Percentiles rank a stretch among this genome's conserved stretches.
Evolutionary conservation across 352 stramenopile species (phyloP).

Genomic region (Phytophthora agathidicida): DNA sequence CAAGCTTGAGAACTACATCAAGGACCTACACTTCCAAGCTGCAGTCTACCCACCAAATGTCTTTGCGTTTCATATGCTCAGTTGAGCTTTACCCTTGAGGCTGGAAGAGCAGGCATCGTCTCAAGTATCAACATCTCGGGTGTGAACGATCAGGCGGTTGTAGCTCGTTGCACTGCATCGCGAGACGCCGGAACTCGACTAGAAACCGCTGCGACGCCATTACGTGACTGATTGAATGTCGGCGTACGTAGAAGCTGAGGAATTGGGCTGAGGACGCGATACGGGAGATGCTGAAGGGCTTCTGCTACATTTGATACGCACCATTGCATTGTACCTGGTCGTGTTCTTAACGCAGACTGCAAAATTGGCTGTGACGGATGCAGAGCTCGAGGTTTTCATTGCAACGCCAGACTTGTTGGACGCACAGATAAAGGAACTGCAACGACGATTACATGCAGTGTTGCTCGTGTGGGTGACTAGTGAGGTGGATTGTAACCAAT

Average conservation of each 20-base stretch:
- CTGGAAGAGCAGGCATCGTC: conserved; percentile 15
- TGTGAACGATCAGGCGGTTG: conserved; percentile 4
- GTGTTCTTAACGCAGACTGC: conserved; percentile 53
- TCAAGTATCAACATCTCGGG: conserved; percentile 11
- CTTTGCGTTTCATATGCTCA: conserved; percentile 19
- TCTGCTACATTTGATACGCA: conserved; percentile 68
- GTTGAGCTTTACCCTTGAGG: conserved; percentile 9
- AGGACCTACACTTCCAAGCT: too few species aligned
- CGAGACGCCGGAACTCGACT: neutral
- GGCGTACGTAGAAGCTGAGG: conserved; percentile 4
- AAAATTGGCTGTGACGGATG: conserved; percentile 38
- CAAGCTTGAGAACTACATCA: too few species aligned
- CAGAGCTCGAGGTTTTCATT: conserved; percentile 32
- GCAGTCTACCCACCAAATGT: conserved; percentile 25
- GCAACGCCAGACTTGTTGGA: conserved; percentile 39
- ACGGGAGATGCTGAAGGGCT: conserved; percentile 31
- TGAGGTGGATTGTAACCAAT: conserved; percentile 65
- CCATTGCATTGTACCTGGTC: conserved; percentile 67
- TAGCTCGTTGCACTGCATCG: conserved; percentile 13
- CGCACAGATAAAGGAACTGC: conserved; percentile 25
- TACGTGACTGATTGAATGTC: too few species aligned
- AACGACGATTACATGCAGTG: conserved; percentile 44
- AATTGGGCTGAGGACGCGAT: neutral
- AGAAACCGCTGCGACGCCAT: conserved; percentile 19
- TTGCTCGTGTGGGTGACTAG: conserved; percentile 48